Base-by-base conservation (phyloP, 805 yeast genomes). In the Alloascoidea africana region DNA sequence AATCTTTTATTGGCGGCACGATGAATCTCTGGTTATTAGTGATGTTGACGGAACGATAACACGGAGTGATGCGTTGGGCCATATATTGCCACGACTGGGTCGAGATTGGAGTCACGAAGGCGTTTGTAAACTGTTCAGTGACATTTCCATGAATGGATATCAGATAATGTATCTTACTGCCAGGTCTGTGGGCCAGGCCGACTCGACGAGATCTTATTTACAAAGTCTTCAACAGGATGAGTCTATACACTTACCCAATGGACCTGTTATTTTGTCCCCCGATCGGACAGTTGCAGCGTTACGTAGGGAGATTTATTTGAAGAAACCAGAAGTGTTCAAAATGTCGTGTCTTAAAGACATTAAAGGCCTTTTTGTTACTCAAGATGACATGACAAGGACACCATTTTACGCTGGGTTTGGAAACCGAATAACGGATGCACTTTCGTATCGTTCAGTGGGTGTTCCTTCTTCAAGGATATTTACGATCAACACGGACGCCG, bases 331-430 rank as follows among this genome's bases (percentile, higher is more conserved):
- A 56, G 91, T 91, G n/a, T 91, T 91, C 65, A 91, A 91, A 51
- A 91, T 91, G 87, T 94, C 98, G 1, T 89, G 97, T 56, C 62
- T 91, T 42, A 75, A 78, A 39, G 98, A 91, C 59, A 76, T 91
- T 42, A 73, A 75, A 49, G 69, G 76, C 34, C 62, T 91, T 15
- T 89, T 81, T 56, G 70, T 60, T 17, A 36, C 43, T 16, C 36
- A 41, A 13, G 73, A 67, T 32, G 68, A 62, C 23, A n/a, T n/a
- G n/a, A n/a, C n/a, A n/a, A n/a, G n/a, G n/a, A 80, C 89, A 0
- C 96, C 96, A 3, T 91, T 91, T 51, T 86, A 84, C 56, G 98
- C 98, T 11, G 98, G 98, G 0, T 91, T 91, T 56, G 98, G 98
- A 18, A 91, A 91, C 53, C 65, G 94, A 46, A 91, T 91, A 42